Evolutionary conservation across 1,139 yeast species (phyloP), one percentile per base, ranked within the genome.

Genomic region (Blastobotrys raffinosifermentans): DNA sequence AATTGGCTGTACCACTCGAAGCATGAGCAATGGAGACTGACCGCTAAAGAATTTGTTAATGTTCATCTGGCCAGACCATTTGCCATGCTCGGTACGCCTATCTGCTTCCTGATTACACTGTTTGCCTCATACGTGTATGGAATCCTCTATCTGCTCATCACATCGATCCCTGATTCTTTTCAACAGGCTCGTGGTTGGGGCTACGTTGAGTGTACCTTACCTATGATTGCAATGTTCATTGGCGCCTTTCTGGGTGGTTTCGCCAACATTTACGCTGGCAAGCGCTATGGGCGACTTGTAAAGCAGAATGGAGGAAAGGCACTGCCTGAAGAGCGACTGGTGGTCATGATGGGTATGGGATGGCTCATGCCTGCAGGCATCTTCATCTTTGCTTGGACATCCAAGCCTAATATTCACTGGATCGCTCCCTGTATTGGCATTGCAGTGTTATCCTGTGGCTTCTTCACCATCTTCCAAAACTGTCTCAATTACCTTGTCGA

Each of bases 351-450:
- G 64, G 38, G 53, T 17, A 39, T 53, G 17, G 65, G 64, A 3
- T 65, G 69, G 67, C 45, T 63, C 29, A 64, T 81, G 55, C 93
- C 94, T 1, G 64, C 72, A 10, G 83, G 91, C 0, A 66, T 83
- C 32, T 80, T 84, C 62, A 72, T 86, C 58, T 72, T 83, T 52
- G 93, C 84, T 2, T 84, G 94, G 91, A 76, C 91, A 0, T 47
- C 58, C 29, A 67, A 73, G 17, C 67, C 69, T 47, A 45, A 63
- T 10, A 63, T 80, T 8, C 89, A 77, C 54, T 85, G 93, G 93
- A 72, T 82, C 41, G 83, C 72, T 1, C 84, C 94, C 0, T 64
- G 78, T 21, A 63, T 80, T 17, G 82, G 91, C 0, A 75, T 83
- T 25, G 63, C 68, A 4, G 66, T 85, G 15, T 69, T 77, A 50